phyloP scores from a whole-genome alignment of 352 stramenopile genomes.

The Globisporangium lucens region DNA sequence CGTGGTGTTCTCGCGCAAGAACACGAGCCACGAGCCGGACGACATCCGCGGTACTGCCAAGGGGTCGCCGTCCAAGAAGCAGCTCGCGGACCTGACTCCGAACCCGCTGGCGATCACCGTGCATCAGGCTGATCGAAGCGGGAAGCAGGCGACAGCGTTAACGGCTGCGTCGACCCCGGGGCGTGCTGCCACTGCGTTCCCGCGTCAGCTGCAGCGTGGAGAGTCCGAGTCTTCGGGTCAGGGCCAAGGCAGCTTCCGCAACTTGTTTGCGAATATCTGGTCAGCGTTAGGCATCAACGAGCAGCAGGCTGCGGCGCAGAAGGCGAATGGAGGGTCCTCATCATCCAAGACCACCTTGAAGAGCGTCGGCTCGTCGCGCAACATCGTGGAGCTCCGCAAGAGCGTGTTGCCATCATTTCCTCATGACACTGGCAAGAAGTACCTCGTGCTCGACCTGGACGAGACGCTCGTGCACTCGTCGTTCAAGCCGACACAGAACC shows the following conservation, averaged over 20 bases:
- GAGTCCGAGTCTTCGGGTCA: conserved; percentile 17
- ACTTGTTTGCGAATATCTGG: conserved; percentile 71
- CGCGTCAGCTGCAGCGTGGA: conserved; percentile 25
- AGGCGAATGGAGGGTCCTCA: conserved; percentile 9
- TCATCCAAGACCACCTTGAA: conserved; percentile 22
- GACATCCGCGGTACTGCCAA: conserved; percentile 27
- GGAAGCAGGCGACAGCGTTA: conserved; percentile 38
- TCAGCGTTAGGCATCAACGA: conserved; percentile 59
- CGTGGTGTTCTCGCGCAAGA: conserved; percentile 66
- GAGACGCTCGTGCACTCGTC: conserved; percentile 98
- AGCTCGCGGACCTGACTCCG: conserved; percentile 33
- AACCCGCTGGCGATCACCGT: conserved; percentile 60
- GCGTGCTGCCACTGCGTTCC: conserved; percentile 11
- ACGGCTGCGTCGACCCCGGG: conserved; percentile 6
- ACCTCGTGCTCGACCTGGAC: conserved; percentile 95
- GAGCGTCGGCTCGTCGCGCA: conserved; percentile 19
- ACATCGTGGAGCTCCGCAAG: conserved; percentile 50
- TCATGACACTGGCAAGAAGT: conserved; percentile 80
- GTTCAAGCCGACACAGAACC: conserved; percentile 91
- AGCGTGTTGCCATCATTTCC: conserved; percentile 44
- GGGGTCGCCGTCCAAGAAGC: conserved; percentile 34
- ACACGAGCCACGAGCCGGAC: conserved; percentile 42
- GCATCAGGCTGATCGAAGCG: conserved; percentile 61
- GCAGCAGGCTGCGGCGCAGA: conserved; percentile 39
- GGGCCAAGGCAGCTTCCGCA: conserved; percentile 52